phyloP scores from a whole-genome alignment of 768 basidiomycete species.

The Mycena alexandri region DNA sequence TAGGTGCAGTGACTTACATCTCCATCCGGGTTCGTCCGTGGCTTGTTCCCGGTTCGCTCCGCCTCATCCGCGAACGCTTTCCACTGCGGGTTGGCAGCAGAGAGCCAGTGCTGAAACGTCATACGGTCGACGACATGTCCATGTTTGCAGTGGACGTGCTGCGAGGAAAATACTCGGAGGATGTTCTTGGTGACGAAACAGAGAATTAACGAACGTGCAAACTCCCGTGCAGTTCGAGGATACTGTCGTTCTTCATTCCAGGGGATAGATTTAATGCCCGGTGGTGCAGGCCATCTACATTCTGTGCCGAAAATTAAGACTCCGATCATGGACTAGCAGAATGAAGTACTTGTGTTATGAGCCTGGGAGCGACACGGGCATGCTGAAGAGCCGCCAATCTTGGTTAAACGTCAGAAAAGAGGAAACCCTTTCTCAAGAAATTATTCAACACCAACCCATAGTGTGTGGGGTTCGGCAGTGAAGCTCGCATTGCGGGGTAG shows the following conservation, averaged over 20 bases:
- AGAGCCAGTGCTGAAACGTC: slow-evolving; percentile 81
- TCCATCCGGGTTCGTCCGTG: slow-evolving; percentile 92
- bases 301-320: slow-evolving; percentile 51
- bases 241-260: slow-evolving; percentile 57
- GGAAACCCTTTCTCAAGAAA: too few relatives aligned
- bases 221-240: slow-evolving; percentile 92
- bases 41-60: slow-evolving; percentile 67
- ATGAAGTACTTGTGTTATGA: slow-evolving; percentile 82
- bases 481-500: slow-evolving; percentile 88
- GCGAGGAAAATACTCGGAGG: slow-evolving; percentile 23
- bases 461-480: slow-evolving; percentile 91
- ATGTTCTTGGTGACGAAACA: background rate
- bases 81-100: slow-evolving; percentile 84
- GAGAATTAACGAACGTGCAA: slow-evolving; percentile 71
- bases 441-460: slow-evolving; percentile 57
- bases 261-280: slow-evolving; percentile 69
- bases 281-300: slow-evolving; percentile 95
- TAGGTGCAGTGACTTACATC: slow-evolving; percentile 67
- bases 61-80: slow-evolving; percentile 74
- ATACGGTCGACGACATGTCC: slow-evolving; percentile 78
- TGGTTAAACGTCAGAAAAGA: too few relatives aligned
- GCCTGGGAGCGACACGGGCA: slow-evolving; percentile 64
- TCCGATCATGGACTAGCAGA: background rate
- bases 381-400: slow-evolving; percentile 82
- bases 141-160: slow-evolving; percentile 83